Evolutionary conservation across 225 moss, liverwort and hornwort genomes (phyloP), one percentile per base, ranked within the genome.

Genomic region (Polytrichum formosum): DNA sequence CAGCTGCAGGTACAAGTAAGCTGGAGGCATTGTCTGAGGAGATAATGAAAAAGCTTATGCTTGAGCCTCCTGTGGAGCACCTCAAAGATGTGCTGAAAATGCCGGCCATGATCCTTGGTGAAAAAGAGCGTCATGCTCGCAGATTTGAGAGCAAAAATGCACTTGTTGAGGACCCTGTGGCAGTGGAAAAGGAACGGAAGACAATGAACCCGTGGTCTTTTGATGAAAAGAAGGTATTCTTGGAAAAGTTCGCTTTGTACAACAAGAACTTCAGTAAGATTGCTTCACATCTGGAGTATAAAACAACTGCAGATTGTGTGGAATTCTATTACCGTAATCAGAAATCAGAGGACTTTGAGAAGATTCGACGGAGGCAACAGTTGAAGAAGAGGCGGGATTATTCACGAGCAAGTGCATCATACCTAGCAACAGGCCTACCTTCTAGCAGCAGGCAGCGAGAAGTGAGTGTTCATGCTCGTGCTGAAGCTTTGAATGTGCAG

Each of bases 331-430:
- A 98, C 76, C 88, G 91, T 25, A 94, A 92, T 54, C 98, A 94
- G 68, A 98, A 94, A 75, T 92, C 94, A 18, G 98, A 98, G 82
- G 98, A 98, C 69, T 98, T 98, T 60, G 94, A 98, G 66, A 92
- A 82, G 86, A 89, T 94, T 22, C 83, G 90, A 73, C 81, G 94
- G 61, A 78, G 94, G 71, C 94, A 98, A 75, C 98, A 98, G 76
- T 82, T 98, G 64, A 98, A 98, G 79, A 94, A 98, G 67, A 80
- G 92, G 30, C 90, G 94, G 76, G 98, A 98, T 82, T 91, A 87
- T 74, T 87, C 93, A 31, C 77, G 82, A 68, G 74, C 90, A 64
- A 78, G 85, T 75, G 91, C 83, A 71, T 94, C 98, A 28, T 98
- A 90, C 64, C 92, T 98, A 72, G 94, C 94, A n/a, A 90, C 94